Conservation (phyloP, 164 flowering plant species). For the Macadamia integrifolia region DNA sequence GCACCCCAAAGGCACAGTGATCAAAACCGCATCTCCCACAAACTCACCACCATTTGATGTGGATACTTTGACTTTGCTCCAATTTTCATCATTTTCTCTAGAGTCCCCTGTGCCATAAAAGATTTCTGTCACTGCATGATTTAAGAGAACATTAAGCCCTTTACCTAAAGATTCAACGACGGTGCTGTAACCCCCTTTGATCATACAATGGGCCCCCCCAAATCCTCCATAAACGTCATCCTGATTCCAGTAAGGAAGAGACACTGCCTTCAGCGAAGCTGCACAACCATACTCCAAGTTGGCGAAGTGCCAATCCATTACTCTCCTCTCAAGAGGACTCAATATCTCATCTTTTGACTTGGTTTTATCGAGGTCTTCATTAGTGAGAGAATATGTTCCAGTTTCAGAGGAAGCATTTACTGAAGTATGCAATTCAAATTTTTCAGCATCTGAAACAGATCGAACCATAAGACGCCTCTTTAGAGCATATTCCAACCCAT, state of each 20-base stretch:
- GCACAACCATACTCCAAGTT: conserved; percentile 98
- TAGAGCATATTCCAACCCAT: conserved; percentile 90
- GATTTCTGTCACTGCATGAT: conserved; percentile 75
- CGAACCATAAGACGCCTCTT: conserved; percentile 49
- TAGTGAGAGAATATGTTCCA: conserved; percentile 15
- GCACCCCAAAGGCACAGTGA: conserved; percentile 98
- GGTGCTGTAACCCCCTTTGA: conserved; percentile 93
- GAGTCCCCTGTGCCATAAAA: conserved; percentile 32
- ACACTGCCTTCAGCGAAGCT: conserved; percentile 83
- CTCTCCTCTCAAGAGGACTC: conserved; percentile 92
- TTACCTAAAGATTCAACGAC: conserved; percentile 79
- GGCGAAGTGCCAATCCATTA: conserved; percentile 99
- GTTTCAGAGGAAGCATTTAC: conserved; percentile 19
- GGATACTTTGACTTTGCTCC: conserved; percentile 54
- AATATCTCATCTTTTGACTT: conserved; percentile 40
- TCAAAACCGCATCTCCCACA: conserved; percentile 79
- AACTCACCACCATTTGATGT: conserved; percentile 73
- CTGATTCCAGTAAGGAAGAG: conserved; percentile 99
- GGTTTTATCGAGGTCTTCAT: conserved; percentile 12
- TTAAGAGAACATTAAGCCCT: conserved; percentile 60
- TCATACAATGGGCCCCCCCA: conserved; percentile 99
- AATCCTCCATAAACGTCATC: conserved; percentile 99
- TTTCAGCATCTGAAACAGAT: conserved; percentile 21
- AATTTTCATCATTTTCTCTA: conserved; percentile 17
- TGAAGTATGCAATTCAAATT: conserved; percentile 14